phyloP scores from a whole-genome alignment of 2,329 filamentous ascomycete genomes.

The Huntiella savannae region DNA sequence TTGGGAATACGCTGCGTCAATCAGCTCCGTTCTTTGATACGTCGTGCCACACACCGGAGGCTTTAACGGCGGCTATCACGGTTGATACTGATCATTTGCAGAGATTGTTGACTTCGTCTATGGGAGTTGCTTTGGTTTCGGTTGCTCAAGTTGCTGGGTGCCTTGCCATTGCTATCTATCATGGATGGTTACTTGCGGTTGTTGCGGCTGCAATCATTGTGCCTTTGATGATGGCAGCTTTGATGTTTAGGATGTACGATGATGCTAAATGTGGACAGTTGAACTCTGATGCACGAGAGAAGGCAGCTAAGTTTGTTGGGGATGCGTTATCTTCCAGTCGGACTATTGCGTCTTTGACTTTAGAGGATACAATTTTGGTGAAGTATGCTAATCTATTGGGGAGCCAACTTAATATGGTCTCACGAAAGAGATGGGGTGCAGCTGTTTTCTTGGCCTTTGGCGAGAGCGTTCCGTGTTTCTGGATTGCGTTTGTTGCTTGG shows the following conservation, averaged over 20 bases:
- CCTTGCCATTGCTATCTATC: conserved; percentile 16
- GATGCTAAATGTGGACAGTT: conserved; percentile 5
- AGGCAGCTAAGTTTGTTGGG: conserved; percentile 7
- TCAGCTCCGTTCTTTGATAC: conserved; percentile 17
- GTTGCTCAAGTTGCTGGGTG: conserved; percentile 18
- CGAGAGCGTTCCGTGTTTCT: conserved; percentile 10
- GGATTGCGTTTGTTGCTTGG: conserved; percentile 13
- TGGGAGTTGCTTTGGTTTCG: conserved; percentile 16
- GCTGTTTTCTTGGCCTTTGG: conserved; percentile 10
- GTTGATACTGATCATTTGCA: conserved; percentile 18
- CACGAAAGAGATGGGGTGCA: not conserved
- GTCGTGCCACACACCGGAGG: conserved; percentile 16
- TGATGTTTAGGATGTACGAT: conserved; percentile 29
- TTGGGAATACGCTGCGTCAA: conserved; percentile 17
- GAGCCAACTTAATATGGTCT: conserved; percentile 7
- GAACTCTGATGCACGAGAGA: conserved; percentile 8
- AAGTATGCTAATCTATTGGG: conserved; percentile 8
- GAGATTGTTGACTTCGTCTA: conserved; percentile 18
- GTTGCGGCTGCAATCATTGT: conserved; percentile 21
- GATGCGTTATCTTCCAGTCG: conserved; percentile 9
- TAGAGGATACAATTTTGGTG: conserved; percentile 14
- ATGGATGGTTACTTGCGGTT: conserved; percentile 21
- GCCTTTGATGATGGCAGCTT: conserved; percentile 19
- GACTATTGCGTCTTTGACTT: conserved; percentile 16
- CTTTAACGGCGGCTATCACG: conserved; percentile 15